These are phyloP conservation scores for Solanum tacnaense DNA, from an alignment of 257 asterid species.

Conservation along the genomic window DNA sequence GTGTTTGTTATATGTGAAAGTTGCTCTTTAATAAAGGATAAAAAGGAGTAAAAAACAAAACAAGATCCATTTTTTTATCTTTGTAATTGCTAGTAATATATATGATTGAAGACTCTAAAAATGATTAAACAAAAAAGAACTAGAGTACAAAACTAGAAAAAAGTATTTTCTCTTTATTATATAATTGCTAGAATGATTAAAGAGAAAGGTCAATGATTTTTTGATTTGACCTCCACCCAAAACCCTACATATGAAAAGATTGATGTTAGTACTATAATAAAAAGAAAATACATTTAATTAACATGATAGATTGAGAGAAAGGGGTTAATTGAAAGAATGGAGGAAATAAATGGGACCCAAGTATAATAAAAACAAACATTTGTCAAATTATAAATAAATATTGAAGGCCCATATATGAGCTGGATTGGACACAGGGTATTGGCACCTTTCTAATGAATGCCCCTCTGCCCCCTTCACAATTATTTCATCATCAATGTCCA, in stretches of 20 bases:
- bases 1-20: no score
- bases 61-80: neutral
- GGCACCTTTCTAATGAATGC: slow-evolving; percentile 1
- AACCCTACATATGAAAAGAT: neutral
- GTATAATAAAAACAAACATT: neutral
- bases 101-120: neutral
- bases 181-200: neutral
- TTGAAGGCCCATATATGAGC: slow-evolving; percentile 15
- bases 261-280: neutral
- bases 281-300: neutral
- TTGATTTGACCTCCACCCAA: neutral
- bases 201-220: neutral
- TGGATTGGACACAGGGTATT: slow-evolving; percentile 11
- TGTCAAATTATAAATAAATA: slow-evolving; percentile 6
- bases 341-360: slow-evolving; percentile 7
- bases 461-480: slow-evolving; percentile 1
- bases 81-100: neutral
- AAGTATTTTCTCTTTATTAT: neutral
- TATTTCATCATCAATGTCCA: neutral
- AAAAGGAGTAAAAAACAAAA: neutral
- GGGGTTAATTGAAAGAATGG: neutral
- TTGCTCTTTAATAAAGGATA: neutral
- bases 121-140: neutral
- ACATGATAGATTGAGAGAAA: neutral
- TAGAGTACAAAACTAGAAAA: neutral